These are phyloP conservation scores for Niebla homalea DNA, from an alignment of 495 filamentous ascomycete genomes.

Conservation along the genomic window DNA sequence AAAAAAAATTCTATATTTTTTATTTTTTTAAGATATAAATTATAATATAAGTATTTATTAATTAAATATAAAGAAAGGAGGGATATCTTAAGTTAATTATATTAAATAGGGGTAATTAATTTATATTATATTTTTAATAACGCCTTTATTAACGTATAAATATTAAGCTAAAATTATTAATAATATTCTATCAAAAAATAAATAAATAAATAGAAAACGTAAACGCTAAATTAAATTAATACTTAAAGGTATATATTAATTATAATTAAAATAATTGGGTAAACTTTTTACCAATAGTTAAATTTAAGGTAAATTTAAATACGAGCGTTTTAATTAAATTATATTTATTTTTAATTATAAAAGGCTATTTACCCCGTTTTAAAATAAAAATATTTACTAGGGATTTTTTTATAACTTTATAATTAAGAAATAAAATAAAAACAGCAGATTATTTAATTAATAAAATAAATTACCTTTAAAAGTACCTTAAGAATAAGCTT, in stretches of 20 bases:
- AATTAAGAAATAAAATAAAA: too few species aligned
- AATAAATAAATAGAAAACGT: too few species aligned
- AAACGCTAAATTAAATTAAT: background rate
- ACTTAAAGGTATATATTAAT: constrained; percentile 1
- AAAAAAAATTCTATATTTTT: too few species aligned
- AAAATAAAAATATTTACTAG: too few species aligned
- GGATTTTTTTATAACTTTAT: too few species aligned
- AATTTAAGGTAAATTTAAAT: constrained; percentile 8
- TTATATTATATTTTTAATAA: background rate
- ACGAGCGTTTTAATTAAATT: background rate
- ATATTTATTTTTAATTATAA: background rate
- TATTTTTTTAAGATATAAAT: background rate
- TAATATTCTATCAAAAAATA: too few species aligned
- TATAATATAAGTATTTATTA: background rate
- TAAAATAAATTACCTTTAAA: too few species aligned
- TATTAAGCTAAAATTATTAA: too few species aligned
- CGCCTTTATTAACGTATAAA: background rate
- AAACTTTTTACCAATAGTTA: background rate
- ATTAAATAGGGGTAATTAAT: background rate
- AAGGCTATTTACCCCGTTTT: too few species aligned
- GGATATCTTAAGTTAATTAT: background rate
- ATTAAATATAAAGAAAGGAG: background rate
- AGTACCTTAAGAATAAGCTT: too few species aligned
- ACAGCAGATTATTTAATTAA: too few species aligned
- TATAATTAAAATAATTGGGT: constrained; percentile 11